phyloP scores from a whole-genome alignment of 768 basidiomycete genomes.

The Phylloporus sp. region DNA sequence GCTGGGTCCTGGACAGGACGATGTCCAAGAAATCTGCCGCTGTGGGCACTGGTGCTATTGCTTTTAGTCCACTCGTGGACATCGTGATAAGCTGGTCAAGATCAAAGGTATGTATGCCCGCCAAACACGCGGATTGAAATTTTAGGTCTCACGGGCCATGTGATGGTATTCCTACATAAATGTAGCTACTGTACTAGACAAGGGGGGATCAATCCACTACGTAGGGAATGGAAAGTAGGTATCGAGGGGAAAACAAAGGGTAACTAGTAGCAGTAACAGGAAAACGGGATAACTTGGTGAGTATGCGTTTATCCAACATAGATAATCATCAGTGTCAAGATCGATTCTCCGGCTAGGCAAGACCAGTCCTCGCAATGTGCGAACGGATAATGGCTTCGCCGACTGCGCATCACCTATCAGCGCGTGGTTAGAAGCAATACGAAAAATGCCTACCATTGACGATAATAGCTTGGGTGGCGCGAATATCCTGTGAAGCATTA shows the following conservation, averaged over 20 bases:
- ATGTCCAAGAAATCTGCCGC: constrained; percentile 94
- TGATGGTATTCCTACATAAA: constrained; percentile 21
- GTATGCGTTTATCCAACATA: constrained; percentile 12
- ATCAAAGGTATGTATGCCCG: constrained; percentile 10
- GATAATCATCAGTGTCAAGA: constrained; percentile 1
- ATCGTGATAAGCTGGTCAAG: constrained; percentile 29
- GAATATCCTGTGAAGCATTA: constrained; percentile 46
- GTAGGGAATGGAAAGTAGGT: no score
- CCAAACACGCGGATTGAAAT: constrained; percentile 7
- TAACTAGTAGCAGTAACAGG: constrained; percentile 23
- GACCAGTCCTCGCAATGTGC: constrained; percentile 53
- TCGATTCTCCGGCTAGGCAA: constrained; percentile 19
- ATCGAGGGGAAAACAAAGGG: constrained; percentile 25
- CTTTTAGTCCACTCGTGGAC: constrained; percentile 90
- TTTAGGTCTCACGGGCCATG: constrained; percentile 13
- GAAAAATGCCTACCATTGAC: constrained; percentile 44
- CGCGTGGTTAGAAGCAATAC: not conserved
- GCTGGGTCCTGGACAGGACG: constrained; percentile 87
- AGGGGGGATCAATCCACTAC: constrained; percentile 23
- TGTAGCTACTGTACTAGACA: constrained; percentile 22
- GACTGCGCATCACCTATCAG: constrained; percentile 34
- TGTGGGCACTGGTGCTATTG: constrained; percentile 97
- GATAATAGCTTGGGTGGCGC: constrained; percentile 62
- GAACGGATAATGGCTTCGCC: constrained; percentile 65
- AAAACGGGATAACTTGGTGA: constrained; percentile 12